Percentiles rank a stretch among this genome's conserved stretches.
Evolutionary conservation across 1,139 yeast species (phyloP).

Genomic region (Trichomonascaceae sp.): DNA sequence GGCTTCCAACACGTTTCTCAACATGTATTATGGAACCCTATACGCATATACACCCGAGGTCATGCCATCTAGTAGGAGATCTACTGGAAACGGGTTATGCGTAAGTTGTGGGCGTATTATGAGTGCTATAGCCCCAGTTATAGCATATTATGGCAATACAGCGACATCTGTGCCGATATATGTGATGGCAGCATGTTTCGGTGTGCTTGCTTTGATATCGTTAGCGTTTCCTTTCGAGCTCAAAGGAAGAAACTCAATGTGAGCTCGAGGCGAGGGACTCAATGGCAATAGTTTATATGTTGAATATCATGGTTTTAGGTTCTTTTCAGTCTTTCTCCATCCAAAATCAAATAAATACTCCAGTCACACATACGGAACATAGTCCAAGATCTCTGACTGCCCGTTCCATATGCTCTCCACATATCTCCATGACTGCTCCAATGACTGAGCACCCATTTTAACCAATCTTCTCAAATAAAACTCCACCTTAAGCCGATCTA

Average conservation of each 20-base stretch:
- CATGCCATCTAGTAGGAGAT: slow-evolving; percentile 39
- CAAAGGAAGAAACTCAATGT: slow-evolving; percentile 21
- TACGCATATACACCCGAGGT: slow-evolving; percentile 59
- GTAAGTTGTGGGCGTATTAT: slow-evolving; percentile 44
- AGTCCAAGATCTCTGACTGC: background rate
- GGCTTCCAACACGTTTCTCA: slow-evolving; percentile 45
- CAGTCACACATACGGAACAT: background rate
- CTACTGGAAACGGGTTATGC: slow-evolving; percentile 41
- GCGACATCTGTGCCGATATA: slow-evolving; percentile 48
- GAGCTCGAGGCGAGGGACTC: slow-evolving; percentile 21
- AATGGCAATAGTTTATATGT: slow-evolving; percentile 6
- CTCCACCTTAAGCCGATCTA: background rate
- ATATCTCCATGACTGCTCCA: background rate
- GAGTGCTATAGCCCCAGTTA: slow-evolving; percentile 48
- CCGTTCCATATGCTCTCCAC: background rate
- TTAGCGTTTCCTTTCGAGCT: slow-evolving; percentile 43
- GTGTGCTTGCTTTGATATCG: slow-evolving; percentile 40
- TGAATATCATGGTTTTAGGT: too few species aligned
- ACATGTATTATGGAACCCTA: slow-evolving; percentile 49
- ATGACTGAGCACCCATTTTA: background rate
- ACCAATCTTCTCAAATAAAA: background rate
- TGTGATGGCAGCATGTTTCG: slow-evolving; percentile 51
- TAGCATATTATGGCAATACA: slow-evolving; percentile 43
- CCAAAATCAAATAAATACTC: background rate
- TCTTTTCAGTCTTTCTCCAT: too few species aligned